Evolutionary conservation across 192 early-diverging fungal genomes (phyloP).

Genomic region (Coemansia umbellata): DNA sequence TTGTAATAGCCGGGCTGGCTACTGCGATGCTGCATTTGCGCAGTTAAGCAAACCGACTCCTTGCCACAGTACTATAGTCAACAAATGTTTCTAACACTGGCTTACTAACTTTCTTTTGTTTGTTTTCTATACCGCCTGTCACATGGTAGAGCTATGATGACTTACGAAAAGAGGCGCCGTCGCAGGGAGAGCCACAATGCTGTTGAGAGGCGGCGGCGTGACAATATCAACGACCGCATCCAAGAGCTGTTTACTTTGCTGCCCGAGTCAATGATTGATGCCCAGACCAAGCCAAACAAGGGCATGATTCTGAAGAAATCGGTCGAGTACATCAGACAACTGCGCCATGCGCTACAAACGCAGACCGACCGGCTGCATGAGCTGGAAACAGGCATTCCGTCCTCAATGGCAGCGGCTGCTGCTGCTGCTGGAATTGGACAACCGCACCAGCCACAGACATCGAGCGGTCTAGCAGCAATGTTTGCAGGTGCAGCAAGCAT

Average conservation of each 20-base stretch:
- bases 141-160: slow-evolving; percentile 28
- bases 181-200: slow-evolving; percentile 97
- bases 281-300: slow-evolving; percentile 90
- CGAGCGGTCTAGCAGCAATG: slow-evolving; percentile 47
- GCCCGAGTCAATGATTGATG: slow-evolving; percentile 72
- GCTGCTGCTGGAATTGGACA: slow-evolving; percentile 8
- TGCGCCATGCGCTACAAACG: slow-evolving; percentile 63
- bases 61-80: too few relatives aligned
- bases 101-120: too few relatives aligned
- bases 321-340: slow-evolving; percentile 88
- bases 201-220: slow-evolving; percentile 90
- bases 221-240: slow-evolving; percentile 99
- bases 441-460: slow-evolving; percentile 43
- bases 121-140: too few relatives aligned
- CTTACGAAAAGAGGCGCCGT: slow-evolving; percentile 81
- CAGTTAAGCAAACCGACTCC: too few relatives aligned
- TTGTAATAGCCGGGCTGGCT: too few relatives aligned
- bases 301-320: slow-evolving; percentile 90
- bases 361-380: slow-evolving; percentile 66
- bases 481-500: slow-evolving; percentile 35
- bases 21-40: too few relatives aligned
- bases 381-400: slow-evolving; percentile 60
- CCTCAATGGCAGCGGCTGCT: slow-evolving; percentile 3
- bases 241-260: slow-evolving; percentile 83
- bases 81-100: too few relatives aligned